phyloP scores from a whole-genome alignment of 352 stramenopile species.

The Globisporangium abappressorium region DNA sequence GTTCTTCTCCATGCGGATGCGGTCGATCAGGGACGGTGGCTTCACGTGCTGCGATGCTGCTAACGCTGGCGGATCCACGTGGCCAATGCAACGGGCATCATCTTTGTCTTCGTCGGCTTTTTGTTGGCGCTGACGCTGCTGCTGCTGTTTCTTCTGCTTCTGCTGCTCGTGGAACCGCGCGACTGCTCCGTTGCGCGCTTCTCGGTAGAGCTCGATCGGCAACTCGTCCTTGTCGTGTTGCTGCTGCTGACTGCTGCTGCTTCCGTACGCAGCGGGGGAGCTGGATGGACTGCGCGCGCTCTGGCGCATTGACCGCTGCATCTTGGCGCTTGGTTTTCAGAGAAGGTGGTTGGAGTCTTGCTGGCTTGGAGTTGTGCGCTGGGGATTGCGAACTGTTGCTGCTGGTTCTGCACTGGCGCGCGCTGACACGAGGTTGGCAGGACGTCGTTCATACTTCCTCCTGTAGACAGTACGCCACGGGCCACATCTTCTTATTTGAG shows the following conservation, averaged over 20 bases:
- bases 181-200: conserved; percentile 10
- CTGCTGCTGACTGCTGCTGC: not conserved
- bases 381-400: not conserved
- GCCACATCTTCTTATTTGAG: conserved; percentile 7
- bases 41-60: not conserved
- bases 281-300: not conserved
- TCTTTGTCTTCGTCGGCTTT: not conserved
- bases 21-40: conserved; percentile 21
- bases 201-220: conserved; percentile 10
- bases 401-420: not conserved
- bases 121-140: conserved; percentile 1
- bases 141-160: not conserved
- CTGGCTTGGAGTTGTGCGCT: not conserved
- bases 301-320: conserved; percentile 2
- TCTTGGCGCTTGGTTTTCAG: not conserved
- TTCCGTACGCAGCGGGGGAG: not conserved
- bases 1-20: conserved; percentile 53
- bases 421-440: not conserved
- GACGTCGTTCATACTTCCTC: not conserved
- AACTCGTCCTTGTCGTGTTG: not conserved
- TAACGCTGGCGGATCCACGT: not conserved
- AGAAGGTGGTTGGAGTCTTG: not conserved
- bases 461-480: not conserved
- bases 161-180: conserved; percentile 2
- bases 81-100: not conserved